A percentile compares a stretch with the other conserved stretches of the same genome.
These are phyloP conservation scores for Neofusicoccum laricinum DNA, from an alignment of 2,329 filamentous ascomycete genomes.

Conservation along the genomic window DNA sequence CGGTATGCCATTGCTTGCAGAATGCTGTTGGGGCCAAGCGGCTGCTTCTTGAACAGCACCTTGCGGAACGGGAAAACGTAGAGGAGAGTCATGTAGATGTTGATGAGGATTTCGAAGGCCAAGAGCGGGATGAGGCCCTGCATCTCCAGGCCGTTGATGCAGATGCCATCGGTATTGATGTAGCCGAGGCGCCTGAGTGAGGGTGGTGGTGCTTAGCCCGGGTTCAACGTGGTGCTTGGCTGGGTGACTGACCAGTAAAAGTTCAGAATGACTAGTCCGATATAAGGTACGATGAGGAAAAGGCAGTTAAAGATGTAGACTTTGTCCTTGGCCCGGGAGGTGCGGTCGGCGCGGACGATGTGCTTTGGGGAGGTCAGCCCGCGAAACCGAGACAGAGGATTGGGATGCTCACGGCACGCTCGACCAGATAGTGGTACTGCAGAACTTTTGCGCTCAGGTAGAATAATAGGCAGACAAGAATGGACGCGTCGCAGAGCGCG, in stretches of 20 bases:
- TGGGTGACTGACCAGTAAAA: neutral
- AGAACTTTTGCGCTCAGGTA: conserved; percentile 65
- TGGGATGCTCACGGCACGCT: conserved; percentile 53
- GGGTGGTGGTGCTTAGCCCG: neutral
- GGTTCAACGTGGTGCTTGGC: too few species aligned
- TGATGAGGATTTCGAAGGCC: conserved; percentile 11
- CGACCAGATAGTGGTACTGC: conserved; percentile 64
- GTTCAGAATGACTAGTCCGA: neutral
- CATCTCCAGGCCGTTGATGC: conserved; percentile 8
- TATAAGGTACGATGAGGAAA: conserved; percentile 45
- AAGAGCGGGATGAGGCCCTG: neutral
- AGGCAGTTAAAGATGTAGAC: conserved; percentile 62
- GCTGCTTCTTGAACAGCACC: neutral
- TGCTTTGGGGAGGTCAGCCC: conserved; percentile 38
- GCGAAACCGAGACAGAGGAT: neutral
- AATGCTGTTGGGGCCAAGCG: conserved; percentile 30
- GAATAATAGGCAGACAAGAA: conserved; percentile 44
- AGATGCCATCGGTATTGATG: neutral
- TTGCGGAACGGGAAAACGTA: conserved; percentile 1
- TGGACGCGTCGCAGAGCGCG: neutral
- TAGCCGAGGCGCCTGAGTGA: neutral
- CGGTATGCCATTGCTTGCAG: conserved; percentile 55
- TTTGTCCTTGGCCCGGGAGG: conserved; percentile 53
- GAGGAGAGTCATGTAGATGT: conserved; percentile 8
- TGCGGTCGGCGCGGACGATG: conserved; percentile 56